phyloP scores from a whole-genome alignment of 371 early-diverging fungal genomes.

The Conidiobolus incongruus region DNA sequence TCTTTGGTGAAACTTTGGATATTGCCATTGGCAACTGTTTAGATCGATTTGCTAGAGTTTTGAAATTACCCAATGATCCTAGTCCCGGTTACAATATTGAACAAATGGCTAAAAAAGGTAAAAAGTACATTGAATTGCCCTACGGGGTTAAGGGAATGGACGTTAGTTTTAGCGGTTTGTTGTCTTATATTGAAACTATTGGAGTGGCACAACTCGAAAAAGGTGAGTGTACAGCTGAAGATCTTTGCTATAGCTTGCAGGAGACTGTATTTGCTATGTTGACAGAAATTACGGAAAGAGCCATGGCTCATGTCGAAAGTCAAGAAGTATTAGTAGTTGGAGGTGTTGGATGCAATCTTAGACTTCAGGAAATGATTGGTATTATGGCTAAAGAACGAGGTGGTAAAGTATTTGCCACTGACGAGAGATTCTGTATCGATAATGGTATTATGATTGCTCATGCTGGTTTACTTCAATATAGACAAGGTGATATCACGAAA shows the following conservation, averaged over 20 bases:
- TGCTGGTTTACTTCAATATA: constrained; percentile 70
- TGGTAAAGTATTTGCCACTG: constrained; percentile 84
- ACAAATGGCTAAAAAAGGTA: constrained; percentile 77
- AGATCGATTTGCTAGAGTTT: constrained; percentile 91
- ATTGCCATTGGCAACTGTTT: constrained; percentile 99
- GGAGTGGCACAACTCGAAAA: constrained; percentile 35
- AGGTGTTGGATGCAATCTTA: constrained; percentile 95
- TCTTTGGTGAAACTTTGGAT: constrained; percentile 99
- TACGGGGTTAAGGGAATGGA: constrained; percentile 99
- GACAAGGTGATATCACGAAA: constrained; percentile 42
- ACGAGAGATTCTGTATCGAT: constrained; percentile 97
- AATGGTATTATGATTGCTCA: constrained; percentile 99
- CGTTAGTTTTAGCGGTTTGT: constrained; percentile 96
- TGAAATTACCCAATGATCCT: constrained; percentile 91
- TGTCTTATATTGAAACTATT: constrained; percentile 67
- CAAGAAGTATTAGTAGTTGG: constrained; percentile 95
- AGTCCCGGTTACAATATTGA: constrained; percentile 98
- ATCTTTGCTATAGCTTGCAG: constrained; percentile 95
- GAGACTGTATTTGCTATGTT: constrained; percentile 98
- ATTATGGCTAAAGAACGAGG: constrained; percentile 85
- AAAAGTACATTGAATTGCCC: constrained; percentile 74
- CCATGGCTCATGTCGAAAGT: constrained; percentile 94
- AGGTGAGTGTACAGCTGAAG: constrained; percentile 47
- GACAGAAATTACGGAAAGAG: constrained; percentile 99
- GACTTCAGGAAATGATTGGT: constrained; percentile 97